A percentile compares a stretch with the other conserved stretches of the same genome.
Evolutionary conservation across 179 eudicot species (phyloP).

Genomic region (Silene noctiflora): DNA sequence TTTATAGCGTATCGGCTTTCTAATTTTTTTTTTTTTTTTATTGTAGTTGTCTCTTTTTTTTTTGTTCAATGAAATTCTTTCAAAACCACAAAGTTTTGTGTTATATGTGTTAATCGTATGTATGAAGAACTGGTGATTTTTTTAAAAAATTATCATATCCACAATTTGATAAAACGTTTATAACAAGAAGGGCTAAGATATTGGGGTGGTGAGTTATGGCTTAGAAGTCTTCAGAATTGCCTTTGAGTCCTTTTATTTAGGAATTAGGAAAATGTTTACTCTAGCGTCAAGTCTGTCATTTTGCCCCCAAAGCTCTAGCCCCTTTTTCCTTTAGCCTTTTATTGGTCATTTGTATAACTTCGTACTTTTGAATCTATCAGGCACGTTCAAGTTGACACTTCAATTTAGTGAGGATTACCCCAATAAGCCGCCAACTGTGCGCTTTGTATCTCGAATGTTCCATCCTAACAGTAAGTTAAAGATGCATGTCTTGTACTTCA

Average conservation of each 20-base stretch:
- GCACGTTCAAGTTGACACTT: conserved; percentile 73
- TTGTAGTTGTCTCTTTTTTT: background rate
- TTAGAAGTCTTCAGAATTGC: background rate
- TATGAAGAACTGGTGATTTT: background rate
- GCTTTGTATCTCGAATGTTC: conserved; percentile 81
- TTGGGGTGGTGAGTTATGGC: background rate
- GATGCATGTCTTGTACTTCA: background rate
- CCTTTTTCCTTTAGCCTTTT: background rate
- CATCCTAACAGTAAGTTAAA: conserved; percentile 72
- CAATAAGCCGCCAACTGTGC: conserved; percentile 78
- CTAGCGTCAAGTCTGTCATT: background rate
- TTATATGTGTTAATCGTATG: too few species aligned
- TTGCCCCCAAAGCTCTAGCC: background rate
- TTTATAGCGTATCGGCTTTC: background rate
- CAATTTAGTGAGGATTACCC: conserved; percentile 79
- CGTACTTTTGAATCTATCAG: conserved; percentile 30
- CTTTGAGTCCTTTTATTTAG: background rate
- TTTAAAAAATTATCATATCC: background rate
- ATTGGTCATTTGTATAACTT: background rate
- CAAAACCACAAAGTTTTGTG: too few species aligned
- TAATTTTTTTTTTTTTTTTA: background rate
- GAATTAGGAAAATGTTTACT: background rate
- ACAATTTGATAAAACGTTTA: background rate
- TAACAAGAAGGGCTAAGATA: background rate
- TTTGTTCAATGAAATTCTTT: background rate